Conservation (phyloP, 306 rosid genomes). For the Prunus persica region Prunus_persica_NCBIv2 NC_034015.1:13138001-13138500, state of each 20-base stretch:
- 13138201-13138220: no score
- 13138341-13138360: conserved; percentile 58
- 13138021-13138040: conserved; percentile 90
- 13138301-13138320: neutral
- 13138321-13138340: neutral
- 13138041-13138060: conserved; percentile 81
- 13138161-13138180: neutral
- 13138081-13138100: conserved; percentile 90
- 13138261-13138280: neutral
- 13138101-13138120: conserved; percentile 81
- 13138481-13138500: neutral
- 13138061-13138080: conserved; percentile 74
- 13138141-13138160: neutral
- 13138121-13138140: neutral
- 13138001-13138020: conserved; percentile 45
- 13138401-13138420: conserved; percentile 50
- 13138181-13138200: neutral
- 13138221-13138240: neutral
- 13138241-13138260: neutral
- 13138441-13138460: neutral
- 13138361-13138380: conserved; percentile 58
- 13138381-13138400: conserved; percentile 80
- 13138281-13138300: neutral
- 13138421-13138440: conserved; percentile 22
- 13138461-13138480: neutral